Base-by-base conservation (phyloP, 1,284 basidiomycete genomes). In the Trichosporon sp. region DNA sequence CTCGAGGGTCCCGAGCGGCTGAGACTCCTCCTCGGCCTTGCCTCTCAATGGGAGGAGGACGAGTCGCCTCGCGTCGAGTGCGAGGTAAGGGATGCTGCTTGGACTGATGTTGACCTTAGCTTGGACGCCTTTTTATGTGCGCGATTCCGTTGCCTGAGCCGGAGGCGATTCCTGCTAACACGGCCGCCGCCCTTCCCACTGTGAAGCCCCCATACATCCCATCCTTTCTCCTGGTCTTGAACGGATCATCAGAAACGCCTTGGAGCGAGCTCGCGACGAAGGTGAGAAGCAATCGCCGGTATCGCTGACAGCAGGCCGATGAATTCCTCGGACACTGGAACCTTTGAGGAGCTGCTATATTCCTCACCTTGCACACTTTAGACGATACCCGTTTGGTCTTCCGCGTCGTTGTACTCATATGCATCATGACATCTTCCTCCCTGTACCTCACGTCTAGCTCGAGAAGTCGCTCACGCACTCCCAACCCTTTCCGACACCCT, bases 391-490 rank as follows among this genome's bases (percentile, higher is more conserved):
- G 56, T 31, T 60, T 25, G 31, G 12, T 56, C 31, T 35, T 11
- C 9, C 35, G 6, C 18, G 60, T 66, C 58, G 65, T 65, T 70
- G 68, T 73, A 69, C 51, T 67, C 29, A 58, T 70, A 70, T 67
- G 66, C 69, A 71, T 67, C 67, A 67, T 66, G 42, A 31, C 62
- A 66, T 64, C 60, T 60, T 58, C 66, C 63, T 60, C 44, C 56
- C 62, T 23, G 18, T 1, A 35, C 56, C 62, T 70, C 31, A 60
- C 38, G 38, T 62, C 71, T 72, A 95, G 80, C 91, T 92, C 70
- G 90, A 89, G 87, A 95, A 90, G 77, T 96, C 93, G 79, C 91
- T 94, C 68, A 98, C 93, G 81, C 95, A 96, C 83, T 98, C 96
- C 93, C 96, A 99, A 25, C 87, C 86, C 82, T 95, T 95, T 88